Evolutionary conservation across 148 eudicot species (phyloP), one percentile per base, ranked within the genome.

Genomic region (Vaccinium darrowii): DNA sequence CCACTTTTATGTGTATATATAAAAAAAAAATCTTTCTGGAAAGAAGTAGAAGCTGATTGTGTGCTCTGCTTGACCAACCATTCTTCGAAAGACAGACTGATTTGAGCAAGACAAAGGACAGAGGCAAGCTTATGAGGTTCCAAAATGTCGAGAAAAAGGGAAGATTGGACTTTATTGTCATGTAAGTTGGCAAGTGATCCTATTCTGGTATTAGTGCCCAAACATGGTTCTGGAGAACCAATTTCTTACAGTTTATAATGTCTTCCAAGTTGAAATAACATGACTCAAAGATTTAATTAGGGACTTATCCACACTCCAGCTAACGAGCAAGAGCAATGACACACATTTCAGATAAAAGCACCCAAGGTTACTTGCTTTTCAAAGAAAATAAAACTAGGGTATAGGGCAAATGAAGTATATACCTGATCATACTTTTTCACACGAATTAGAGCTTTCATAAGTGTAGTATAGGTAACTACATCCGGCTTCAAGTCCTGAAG

Each of bases 401-500:
- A 27, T 21, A 53, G 23, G 30, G 63, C 63, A 21, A 36, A 27
- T 21, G 23, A 73, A 76, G 15, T 79, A 14, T 83, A 56, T 88
- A 96, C 99, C 99, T 91, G 83, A 53, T 94, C 92, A 86, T 84
- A 96, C 84, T 96, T 96, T 84, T 95, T 97, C 83, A 91, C 98
- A 43, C 96, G 97, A 62, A 96, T 92, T 83, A 96, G 85, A 43
- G 93, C 91, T 90, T 96, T 96, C 99, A 96, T 96, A 71, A 96
- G 94, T 50, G 99, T 96, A 58, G 99, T 96, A 88, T 91, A 96
- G 53, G 98, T 94, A 74, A 96, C 93, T 67, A 95, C 97, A 91
- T 96, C 99, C 43, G 99, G 98, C 88, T 95, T 95, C 92, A 96
- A 58, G 78, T 88, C 91, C 99, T 96, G 95, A 90, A 90, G 76